phyloP scores from a whole-genome alignment of 805 yeast genomes.

The Saccharomycopsis sp. region DNA sequence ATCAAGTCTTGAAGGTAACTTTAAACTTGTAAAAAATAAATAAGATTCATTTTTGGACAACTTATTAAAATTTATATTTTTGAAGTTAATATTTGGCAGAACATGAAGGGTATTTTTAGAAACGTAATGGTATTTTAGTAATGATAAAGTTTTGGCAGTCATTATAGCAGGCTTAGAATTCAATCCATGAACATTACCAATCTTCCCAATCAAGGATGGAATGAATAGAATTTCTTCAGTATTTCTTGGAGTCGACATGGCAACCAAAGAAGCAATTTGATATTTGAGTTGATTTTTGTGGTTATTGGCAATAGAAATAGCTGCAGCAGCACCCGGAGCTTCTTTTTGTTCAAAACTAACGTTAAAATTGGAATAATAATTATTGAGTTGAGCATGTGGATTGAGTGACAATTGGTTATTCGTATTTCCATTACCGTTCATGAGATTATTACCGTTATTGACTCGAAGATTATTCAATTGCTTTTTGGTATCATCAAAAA shows the following conservation, averaged over 20 bases:
- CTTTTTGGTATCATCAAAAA: conserved; percentile 13
- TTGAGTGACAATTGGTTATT: neutral
- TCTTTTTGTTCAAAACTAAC: conserved; percentile 51
- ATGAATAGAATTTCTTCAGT: conserved; percentile 71
- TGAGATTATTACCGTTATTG: neutral
- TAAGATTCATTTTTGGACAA: conserved; percentile 32
- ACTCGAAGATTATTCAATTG: conserved; percentile 9
- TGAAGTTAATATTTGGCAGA: conserved; percentile 22
- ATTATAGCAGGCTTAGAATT: conserved; percentile 59
- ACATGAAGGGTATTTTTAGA: conserved; percentile 22
- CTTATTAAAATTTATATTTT: conserved; percentile 29
- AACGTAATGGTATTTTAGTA: conserved; percentile 42
- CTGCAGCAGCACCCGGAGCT: conserved; percentile 71
- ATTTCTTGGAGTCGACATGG: conserved; percentile 64
- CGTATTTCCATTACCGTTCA: neutral
- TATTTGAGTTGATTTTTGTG: conserved; percentile 30
- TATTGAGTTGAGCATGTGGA: conserved; percentile 1
- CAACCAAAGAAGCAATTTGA: conserved; percentile 47
- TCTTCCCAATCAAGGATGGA: conserved; percentile 58
- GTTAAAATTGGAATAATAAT: conserved; percentile 19
- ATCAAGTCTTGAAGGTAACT: conserved; percentile 42
- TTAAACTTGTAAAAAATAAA: conserved; percentile 33
- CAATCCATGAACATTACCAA: conserved; percentile 63
- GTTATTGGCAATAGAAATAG: conserved; percentile 31
- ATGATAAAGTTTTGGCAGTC: conserved; percentile 62